Percentiles rank a stretch among this genome's conserved stretches.
Conservation (phyloP, 345 rosid species). For the Acer negundo region DNA sequence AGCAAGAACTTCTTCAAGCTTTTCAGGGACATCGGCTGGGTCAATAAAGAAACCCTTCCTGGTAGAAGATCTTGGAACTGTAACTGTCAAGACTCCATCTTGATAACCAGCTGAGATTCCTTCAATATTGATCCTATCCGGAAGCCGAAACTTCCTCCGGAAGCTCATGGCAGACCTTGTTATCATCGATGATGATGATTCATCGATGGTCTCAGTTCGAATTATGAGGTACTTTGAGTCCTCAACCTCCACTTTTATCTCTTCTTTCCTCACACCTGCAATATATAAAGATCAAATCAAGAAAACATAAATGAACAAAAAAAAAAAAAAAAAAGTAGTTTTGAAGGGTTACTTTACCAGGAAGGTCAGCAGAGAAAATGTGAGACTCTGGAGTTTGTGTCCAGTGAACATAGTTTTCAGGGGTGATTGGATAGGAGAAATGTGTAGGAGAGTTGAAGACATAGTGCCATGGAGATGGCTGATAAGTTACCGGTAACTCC, state of each 20-base stretch:
- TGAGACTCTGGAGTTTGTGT: conserved; percentile 67
- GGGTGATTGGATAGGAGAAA: conserved; percentile 28
- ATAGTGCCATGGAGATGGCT: conserved; percentile 51
- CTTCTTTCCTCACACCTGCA: conserved; percentile 75
- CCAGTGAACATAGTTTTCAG: conserved; percentile 66
- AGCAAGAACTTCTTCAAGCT: conserved; percentile 59
- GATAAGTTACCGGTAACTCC: conserved; percentile 44
- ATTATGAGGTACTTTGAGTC: conserved; percentile 67
- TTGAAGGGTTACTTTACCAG: conserved; percentile 39
- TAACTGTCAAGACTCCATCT: conserved; percentile 67
- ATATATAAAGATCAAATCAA: conserved; percentile 5
- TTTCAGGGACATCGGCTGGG: conserved; percentile 52
- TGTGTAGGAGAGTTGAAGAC: conserved; percentile 34
- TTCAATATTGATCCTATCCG: conserved; percentile 47
- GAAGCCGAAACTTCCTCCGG: conserved; percentile 71
- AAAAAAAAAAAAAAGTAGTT: neutral
- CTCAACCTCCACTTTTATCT: conserved; percentile 76
- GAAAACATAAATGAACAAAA: conserved; percentile 1
- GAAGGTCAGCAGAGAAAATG: conserved; percentile 70
- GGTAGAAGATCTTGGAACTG: conserved; percentile 50
- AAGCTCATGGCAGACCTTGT: conserved; percentile 46
- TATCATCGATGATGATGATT: conserved; percentile 21
- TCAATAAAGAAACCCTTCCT: conserved; percentile 50
- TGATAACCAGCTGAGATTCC: conserved; percentile 69
- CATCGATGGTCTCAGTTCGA: conserved; percentile 42